phyloP scores from a whole-genome alignment of 257 asterid genomes.

The Jacaranda copaia region DNA sequence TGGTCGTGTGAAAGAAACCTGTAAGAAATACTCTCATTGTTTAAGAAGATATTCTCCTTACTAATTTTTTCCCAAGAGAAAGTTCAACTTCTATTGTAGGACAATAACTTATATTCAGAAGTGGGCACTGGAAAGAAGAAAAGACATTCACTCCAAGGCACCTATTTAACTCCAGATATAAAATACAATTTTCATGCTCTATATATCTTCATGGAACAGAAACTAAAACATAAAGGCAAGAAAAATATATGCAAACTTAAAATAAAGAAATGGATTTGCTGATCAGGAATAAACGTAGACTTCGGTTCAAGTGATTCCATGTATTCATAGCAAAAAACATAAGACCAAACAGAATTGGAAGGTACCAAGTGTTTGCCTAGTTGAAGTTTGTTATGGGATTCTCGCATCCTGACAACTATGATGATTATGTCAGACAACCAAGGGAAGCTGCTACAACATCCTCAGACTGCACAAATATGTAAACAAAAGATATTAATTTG shows the following conservation, averaged over 20 bases:
- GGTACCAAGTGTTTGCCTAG: constrained; percentile 58
- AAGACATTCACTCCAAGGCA: constrained; percentile 28
- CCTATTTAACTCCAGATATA: constrained; percentile 12
- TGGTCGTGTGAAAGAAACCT: neutral
- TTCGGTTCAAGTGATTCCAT: neutral
- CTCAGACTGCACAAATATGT: constrained; percentile 69
- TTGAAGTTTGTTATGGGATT: constrained; percentile 55
- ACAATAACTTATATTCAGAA: constrained; percentile 85
- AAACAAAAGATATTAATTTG: constrained; percentile 24
- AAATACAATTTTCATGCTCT: neutral
- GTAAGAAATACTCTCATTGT: neutral
- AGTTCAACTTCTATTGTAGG: constrained; percentile 86
- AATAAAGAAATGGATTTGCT: constrained; percentile 11
- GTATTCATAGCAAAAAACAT: constrained; percentile 24
- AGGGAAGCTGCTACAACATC: constrained; percentile 77
- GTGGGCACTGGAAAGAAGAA: constrained; percentile 75
- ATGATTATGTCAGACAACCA: constrained; percentile 71
- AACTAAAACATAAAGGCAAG: neutral
- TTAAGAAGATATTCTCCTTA: constrained; percentile 46
- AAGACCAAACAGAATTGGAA: constrained; percentile 7
- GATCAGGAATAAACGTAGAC: constrained; percentile 3
- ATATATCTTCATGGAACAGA: constrained; percentile 19
- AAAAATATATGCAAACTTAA: no score
- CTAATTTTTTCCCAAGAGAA: constrained; percentile 70
- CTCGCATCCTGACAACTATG: constrained; percentile 54